phyloP scores from a whole-genome alignment of 495 filamentous ascomycete genomes.

The Talaromyces ruber region DNA sequence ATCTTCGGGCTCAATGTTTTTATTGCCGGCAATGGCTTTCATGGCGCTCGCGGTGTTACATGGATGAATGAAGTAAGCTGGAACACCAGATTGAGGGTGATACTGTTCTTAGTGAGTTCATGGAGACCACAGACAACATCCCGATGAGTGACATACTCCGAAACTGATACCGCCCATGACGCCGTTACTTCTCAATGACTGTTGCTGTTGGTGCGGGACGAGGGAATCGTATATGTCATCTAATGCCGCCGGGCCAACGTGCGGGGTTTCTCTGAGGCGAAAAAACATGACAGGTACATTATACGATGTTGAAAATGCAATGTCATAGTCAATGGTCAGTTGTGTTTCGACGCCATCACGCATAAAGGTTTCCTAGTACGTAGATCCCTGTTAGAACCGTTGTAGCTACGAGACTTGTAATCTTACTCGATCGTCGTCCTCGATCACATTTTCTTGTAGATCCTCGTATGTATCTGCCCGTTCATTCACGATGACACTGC shows the following conservation, averaged over 20 bases:
- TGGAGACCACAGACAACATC: conserved; percentile 6
- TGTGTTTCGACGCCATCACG: conserved; percentile 14
- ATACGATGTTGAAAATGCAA: conserved; percentile 39
- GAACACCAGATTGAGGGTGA: conserved; percentile 66
- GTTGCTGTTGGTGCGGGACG: conserved; percentile 55
- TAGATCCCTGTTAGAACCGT: neutral
- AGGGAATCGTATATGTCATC: conserved; percentile 61
- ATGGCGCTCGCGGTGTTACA: conserved; percentile 79
- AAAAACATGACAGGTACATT: conserved; percentile 46
- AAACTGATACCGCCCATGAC: conserved; percentile 69
- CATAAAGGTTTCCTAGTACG: conserved; percentile 34
- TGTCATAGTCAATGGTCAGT: conserved; percentile 46
- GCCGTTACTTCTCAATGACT: conserved; percentile 47
- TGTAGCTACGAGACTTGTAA: neutral
- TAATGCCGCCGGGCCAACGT: conserved; percentile 50
- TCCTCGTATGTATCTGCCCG: neutral
- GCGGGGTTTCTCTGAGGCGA: conserved; percentile 49
- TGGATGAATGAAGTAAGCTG: conserved; percentile 76
- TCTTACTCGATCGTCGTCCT: conserved; percentile 7
- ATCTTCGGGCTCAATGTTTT: conserved; percentile 45
- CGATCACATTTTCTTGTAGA: neutral
- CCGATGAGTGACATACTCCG: conserved; percentile 47
- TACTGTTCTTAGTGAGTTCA: conserved; percentile 52
- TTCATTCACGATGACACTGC: conserved; percentile 7
- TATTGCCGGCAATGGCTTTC: conserved; percentile 34